Evolutionary conservation across 202 grass and related monocot genomes (phyloP), one percentile per base, ranked within the genome.

Genomic region (Panicum hallii): DNA sequence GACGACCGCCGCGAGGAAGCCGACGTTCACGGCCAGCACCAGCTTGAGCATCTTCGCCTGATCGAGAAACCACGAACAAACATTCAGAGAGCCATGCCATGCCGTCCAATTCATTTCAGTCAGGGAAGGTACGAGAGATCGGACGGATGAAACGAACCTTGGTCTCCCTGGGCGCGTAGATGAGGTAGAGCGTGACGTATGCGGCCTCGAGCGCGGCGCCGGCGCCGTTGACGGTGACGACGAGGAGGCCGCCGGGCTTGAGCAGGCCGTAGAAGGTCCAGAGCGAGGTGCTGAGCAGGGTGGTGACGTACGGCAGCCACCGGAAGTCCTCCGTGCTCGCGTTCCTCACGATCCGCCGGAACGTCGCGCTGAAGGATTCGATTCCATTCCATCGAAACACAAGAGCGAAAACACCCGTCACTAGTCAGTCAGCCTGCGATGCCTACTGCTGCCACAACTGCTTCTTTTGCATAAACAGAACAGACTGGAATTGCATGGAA

Each of bases 181-280:
- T 13, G 85, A 98, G 89, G 80, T 72, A 98, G 32, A 98, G 83
- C 26, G 70, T 13, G 57, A 98, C 93, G 16, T 98, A 98, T 77
- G 78, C 49, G 10, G 89, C 70, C 83, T 95, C 77, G 5, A 98
- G 63, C 14, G 60, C 64, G 14, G 73, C 81, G 40, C 93, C 95
- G 36, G 74, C 83, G 77, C 64, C 87, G 44, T 98, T 98, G 70
- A 98, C 91, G 22, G 95, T 95, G 79, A 98, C 47, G 77, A 95
- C 43, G 79, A 98, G 93, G 82, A 98, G 85, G 8, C 89, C 95
- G 11, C 80, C 52, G 10, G 93, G 95, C 85, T 98, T 98, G 80
- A 92, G 91, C 49, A 98, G 72, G 28, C 95, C 95, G 17, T 95
- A 98, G 75, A 98, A 98, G 63, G 87, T 65, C 92, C 95, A 98